These are phyloP conservation scores for Fusarium sulawesiense DNA, from an alignment of 2,329 filamentous ascomycete species.

Conservation along the genomic window DNA sequence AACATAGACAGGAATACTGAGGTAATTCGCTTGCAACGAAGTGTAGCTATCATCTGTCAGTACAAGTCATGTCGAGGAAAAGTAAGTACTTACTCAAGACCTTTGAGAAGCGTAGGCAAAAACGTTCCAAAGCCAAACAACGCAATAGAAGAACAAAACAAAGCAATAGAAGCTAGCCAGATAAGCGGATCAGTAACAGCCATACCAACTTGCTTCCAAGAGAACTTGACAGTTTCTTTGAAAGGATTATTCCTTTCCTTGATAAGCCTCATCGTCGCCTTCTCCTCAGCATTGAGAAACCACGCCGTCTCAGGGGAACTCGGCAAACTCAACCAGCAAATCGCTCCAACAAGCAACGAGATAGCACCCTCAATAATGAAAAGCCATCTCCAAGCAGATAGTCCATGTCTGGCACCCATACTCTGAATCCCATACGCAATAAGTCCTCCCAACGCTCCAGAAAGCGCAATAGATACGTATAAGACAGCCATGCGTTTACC, in stretches of 20 bases:
- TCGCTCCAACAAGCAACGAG: conserved; percentile 47
- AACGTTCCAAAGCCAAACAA: conserved; percentile 53
- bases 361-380: conserved; percentile 60
- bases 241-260: conserved; percentile 21
- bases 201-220: conserved; percentile 39
- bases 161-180: conserved; percentile 45
- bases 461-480: conserved; percentile 48
- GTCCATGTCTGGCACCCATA: conserved; percentile 57
- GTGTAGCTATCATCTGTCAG: too few relatives aligned
- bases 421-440: conserved; percentile 50
- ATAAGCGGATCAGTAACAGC: conserved; percentile 46
- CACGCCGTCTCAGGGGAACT: conserved; percentile 58
- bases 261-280: conserved; percentile 43
- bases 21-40: conserved; percentile 50
- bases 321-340: conserved; percentile 56
- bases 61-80: too few relatives aligned
- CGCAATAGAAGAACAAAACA: conserved; percentile 39
- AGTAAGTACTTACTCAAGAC: conserved; percentile 52
- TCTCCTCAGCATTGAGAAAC: conserved; percentile 58
- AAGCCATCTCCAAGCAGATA: conserved; percentile 63
- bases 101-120: conserved; percentile 51
- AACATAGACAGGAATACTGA: conserved; percentile 52
- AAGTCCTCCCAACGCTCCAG: conserved; percentile 48
- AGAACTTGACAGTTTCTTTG: conserved; percentile 31
- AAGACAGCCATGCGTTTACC: conserved; percentile 49